Evolutionary conservation across 2,329 filamentous ascomycete genomes (phyloP).

Genomic region (Furcasterigmium sp.): DNA sequence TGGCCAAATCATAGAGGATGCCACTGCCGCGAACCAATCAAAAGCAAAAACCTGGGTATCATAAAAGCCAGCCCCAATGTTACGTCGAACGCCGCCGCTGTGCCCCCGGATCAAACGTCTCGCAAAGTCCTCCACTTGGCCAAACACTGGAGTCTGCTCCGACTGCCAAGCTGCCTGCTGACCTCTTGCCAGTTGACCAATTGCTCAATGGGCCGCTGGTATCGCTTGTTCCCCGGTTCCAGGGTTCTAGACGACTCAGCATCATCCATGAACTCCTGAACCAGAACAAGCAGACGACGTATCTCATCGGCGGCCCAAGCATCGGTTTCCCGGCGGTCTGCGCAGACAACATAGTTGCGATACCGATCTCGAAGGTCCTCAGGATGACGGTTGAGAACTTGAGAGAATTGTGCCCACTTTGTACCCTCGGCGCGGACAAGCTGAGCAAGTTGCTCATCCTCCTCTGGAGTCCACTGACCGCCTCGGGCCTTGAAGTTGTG

Average conservation of each 20-base stretch:
- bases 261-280: slow-evolving; percentile 45
- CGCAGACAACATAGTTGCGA: slow-evolving; percentile 60
- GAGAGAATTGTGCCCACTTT: slow-evolving; percentile 58
- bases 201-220: slow-evolving; percentile 39
- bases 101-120: background rate
- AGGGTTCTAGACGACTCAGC: slow-evolving; percentile 33
- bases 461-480: slow-evolving; percentile 52
- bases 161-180: slow-evolving; percentile 55
- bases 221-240: slow-evolving; percentile 21
- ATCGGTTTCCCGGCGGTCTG: slow-evolving; percentile 43
- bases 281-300: slow-evolving; percentile 34
- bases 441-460: slow-evolving; percentile 48
- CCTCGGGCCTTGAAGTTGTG: slow-evolving; percentile 58
- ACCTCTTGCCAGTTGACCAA: slow-evolving; percentile 63
- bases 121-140: slow-evolving; percentile 56
- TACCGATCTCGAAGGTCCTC: slow-evolving; percentile 67
- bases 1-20: too few species aligned
- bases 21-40: too few species aligned
- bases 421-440: slow-evolving; percentile 42
- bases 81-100: too few species aligned
- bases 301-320: slow-evolving; percentile 60
- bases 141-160: slow-evolving; percentile 63
- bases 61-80: too few species aligned
- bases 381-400: slow-evolving; percentile 57
- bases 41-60: too few species aligned